Evolutionary conservation across 2,329 filamentous ascomycete genomes (phyloP).

Genomic region (Bipolaris victoriae): DNA sequence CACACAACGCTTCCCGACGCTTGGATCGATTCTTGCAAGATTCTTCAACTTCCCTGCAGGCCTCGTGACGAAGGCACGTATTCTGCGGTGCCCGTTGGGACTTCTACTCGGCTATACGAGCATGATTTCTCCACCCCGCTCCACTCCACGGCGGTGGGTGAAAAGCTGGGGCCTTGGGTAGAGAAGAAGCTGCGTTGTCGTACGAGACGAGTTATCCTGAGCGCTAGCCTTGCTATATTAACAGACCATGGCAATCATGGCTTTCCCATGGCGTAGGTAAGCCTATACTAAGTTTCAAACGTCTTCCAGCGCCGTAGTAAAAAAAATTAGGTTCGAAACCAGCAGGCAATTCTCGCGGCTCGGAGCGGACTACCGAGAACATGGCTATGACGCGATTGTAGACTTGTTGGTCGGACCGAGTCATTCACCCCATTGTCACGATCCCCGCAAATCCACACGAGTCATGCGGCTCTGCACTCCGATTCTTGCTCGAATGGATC

Average conservation of each 20-base stretch:
- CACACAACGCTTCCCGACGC: slow-evolving; percentile 13
- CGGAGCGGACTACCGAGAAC: not conserved
- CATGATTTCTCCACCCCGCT: slow-evolving; percentile 8
- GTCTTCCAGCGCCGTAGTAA: not conserved
- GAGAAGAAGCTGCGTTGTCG: slow-evolving; percentile 11
- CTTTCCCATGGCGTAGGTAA: not conserved
- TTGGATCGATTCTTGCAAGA: slow-evolving; percentile 15
- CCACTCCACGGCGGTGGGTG: not conserved
- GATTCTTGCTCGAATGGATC: slow-evolving; percentile 7
- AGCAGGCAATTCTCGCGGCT: not conserved
- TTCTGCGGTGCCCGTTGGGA: not conserved
- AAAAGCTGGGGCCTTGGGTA: slow-evolving; percentile 4
- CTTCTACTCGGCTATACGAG: slow-evolving; percentile 12
- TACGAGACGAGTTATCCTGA: slow-evolving; percentile 3
- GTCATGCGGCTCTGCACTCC: slow-evolving; percentile 4
- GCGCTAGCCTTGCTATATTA: slow-evolving; percentile 1
- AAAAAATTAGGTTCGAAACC: not conserved
- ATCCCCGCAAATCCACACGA: slow-evolving; percentile 9
- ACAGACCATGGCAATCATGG: not conserved
- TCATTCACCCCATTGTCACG: slow-evolving; percentile 3
- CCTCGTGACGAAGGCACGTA: slow-evolving; percentile 17
- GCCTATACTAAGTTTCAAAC: not conserved
- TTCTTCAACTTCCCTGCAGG: slow-evolving; percentile 5
- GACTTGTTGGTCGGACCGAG: not conserved
- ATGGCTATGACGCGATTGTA: not conserved